phyloP scores from a whole-genome alignment of 768 basidiomycete genomes.

The Mycena indigotica region DNA sequence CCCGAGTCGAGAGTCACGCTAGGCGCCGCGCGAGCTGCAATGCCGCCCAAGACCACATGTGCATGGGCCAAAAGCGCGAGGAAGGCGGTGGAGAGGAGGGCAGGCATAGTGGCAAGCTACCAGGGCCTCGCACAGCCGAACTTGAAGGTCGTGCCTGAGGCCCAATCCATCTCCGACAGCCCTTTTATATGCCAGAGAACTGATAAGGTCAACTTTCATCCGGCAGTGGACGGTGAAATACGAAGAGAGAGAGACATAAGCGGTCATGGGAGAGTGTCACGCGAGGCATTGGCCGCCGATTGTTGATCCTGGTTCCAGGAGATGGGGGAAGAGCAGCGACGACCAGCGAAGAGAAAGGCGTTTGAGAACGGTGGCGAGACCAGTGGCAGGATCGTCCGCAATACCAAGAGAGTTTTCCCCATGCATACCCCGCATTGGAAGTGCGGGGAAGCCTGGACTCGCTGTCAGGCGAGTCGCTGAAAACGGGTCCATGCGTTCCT shows the following conservation, averaged over 20 bases:
- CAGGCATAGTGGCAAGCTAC: neutral
- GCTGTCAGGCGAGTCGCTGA: too few species aligned
- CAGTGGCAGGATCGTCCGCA: too few species aligned
- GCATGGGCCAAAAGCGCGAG: neutral
- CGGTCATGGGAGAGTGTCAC: neutral
- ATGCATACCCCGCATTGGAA: neutral
- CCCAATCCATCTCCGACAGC: neutral
- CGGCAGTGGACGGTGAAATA: neutral
- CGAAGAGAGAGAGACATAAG: neutral
- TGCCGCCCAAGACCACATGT: neutral
- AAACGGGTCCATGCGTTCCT: too few species aligned
- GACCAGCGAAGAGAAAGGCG: neutral
- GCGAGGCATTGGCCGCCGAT: neutral
- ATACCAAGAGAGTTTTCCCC: neutral
- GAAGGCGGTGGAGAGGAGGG: neutral
- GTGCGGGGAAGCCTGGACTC: neutral
- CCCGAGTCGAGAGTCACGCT: slow-evolving; percentile 46
- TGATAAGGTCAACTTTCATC: neutral
- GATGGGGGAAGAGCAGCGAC: neutral
- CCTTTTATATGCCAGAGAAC: neutral
- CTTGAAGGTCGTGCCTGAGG: neutral
- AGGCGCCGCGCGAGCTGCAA: slow-evolving; percentile 28
- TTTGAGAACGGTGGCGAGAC: neutral
- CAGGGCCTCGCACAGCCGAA: neutral
- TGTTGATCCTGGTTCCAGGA: neutral